Base-by-base conservation (phyloP, 371 early-diverging fungal species). In the Rhizomucor miehei region DNA sequence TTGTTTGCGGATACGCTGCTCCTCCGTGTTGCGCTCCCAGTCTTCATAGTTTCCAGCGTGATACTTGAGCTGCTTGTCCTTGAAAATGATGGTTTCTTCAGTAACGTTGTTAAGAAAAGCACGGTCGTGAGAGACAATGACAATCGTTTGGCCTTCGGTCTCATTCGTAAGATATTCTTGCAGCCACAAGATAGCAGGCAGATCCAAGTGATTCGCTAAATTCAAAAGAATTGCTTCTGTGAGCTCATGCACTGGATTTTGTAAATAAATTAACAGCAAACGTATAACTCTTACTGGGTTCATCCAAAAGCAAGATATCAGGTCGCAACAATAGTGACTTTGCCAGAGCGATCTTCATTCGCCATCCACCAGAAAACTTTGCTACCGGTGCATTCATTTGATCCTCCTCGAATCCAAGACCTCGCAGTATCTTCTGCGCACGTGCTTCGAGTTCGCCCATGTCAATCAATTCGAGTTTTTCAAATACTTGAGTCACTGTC, bases 331-430 rank as follows among this genome's bases (percentile, higher is more conserved):
- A 89, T 34, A 95, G 63, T 12, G 92, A 91, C 51, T 84, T 83
- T 1, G 94, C 94, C 10, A 97, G 71, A 6, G 92, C 86, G 19
- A 90, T 84, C 34, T 91, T 77, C 81, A 92, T 93, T 45, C 85
- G 77, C 97, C 95, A 95, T 16, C 97, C 97, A 51, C 97, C 95
- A 19, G 89, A 88, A 48, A 93, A 82, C 21, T 71, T 65, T 9
- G 75, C 66, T 38, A 86, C 69, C 3, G 72, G 58, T n/a, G 63
- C 23, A 1, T 56, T 60, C 14, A 72, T 63, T 40, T 77, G 68
- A 5, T 70, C 63, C 11, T 74, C 56, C n/a, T 63, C 62, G 51
- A 88, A 88, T 2, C 88, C 88, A 13, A 88, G 65, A 45, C 88
- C 86, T 10, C 49, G 56, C 29, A 86, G 59, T 20, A 87, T 80